Conservation (phyloP, 177 flowering plant genomes). For the Vitis hybrid region DNA sequence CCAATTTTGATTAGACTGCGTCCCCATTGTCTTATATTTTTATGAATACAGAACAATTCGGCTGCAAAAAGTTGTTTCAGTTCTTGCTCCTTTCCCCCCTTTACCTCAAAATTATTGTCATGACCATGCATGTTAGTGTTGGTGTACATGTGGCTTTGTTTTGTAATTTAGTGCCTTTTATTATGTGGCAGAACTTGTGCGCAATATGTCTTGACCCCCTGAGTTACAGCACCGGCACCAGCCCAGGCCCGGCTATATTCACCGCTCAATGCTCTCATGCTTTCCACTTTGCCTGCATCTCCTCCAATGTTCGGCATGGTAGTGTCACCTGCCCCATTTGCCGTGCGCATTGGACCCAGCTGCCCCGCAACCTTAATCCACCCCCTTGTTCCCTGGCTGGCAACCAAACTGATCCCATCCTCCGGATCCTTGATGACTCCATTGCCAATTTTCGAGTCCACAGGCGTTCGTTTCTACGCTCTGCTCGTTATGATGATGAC, state of each 20-base stretch:
- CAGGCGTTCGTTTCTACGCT: slow-evolving; percentile 72
- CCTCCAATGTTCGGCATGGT: slow-evolving; percentile 89
- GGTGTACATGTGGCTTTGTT: neutral
- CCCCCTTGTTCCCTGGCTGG: slow-evolving; percentile 26
- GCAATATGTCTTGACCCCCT: slow-evolving; percentile 71
- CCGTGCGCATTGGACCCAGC: slow-evolving; percentile 87
- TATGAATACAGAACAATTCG: neutral
- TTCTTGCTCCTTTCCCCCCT: too few species aligned
- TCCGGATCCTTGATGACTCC: slow-evolving; percentile 82
- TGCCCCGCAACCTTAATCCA: slow-evolving; percentile 64
- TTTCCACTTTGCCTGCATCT: slow-evolving; percentile 81
- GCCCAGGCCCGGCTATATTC: slow-evolving; percentile 73
- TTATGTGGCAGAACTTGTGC: slow-evolving; percentile 56
- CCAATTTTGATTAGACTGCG: too few species aligned
- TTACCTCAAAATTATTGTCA: neutral
- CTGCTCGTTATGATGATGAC: slow-evolving; percentile 75
- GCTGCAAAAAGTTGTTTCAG: neutral
- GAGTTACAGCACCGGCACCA: slow-evolving; percentile 40
- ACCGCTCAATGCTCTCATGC: slow-evolving; percentile 90
- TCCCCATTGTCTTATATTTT: too few species aligned
- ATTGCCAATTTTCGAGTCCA: slow-evolving; percentile 77
- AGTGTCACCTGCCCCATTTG: slow-evolving; percentile 87
- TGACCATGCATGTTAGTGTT: neutral
- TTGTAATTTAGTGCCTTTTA: neutral
- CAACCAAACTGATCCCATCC: slow-evolving; percentile 57